These are phyloP conservation scores for Agrocybe pediades DNA, from an alignment of 768 basidiomycete genomes.

Conservation along the genomic window DNA sequence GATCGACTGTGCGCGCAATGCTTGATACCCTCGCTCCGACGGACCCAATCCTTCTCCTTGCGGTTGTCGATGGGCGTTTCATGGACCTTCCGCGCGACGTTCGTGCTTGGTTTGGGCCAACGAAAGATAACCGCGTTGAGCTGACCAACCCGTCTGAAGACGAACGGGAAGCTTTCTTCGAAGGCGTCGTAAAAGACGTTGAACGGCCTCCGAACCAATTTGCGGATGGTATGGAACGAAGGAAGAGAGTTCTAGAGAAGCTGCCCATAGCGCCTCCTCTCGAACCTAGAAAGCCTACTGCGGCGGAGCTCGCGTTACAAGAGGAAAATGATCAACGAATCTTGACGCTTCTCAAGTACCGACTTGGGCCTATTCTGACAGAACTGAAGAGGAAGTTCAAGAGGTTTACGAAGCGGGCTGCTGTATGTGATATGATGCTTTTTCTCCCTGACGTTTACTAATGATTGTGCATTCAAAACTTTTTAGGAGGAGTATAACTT, in stretches of 20 bases:
- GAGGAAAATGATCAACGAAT: conserved; percentile 79
- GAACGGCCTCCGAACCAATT: conserved; percentile 82
- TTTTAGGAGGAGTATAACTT: conserved; percentile 76
- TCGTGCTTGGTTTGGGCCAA: conserved; percentile 86
- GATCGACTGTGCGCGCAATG: conserved; percentile 86
- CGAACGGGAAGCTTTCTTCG: conserved; percentile 78
- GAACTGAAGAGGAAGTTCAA: conserved; percentile 94
- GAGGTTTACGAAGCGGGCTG: conserved; percentile 80
- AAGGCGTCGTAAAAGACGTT: conserved; percentile 67
- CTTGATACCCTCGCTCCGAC: conserved; percentile 89
- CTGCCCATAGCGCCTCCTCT: conserved; percentile 89
- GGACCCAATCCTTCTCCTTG: conserved; percentile 92
- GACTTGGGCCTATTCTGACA: conserved; percentile 86
- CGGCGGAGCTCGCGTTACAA: conserved; percentile 80
- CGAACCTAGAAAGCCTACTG: conserved; percentile 80
- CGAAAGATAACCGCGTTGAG: conserved; percentile 72
- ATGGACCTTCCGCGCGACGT: conserved; percentile 78
- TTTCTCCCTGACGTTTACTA: not conserved
- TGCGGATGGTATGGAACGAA: conserved; percentile 84
- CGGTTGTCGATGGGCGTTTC: conserved; percentile 81
- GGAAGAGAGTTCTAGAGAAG: conserved; percentile 81
- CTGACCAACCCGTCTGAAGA: conserved; percentile 51
- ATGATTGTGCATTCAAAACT: conserved; percentile 14
- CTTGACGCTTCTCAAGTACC: conserved; percentile 81
- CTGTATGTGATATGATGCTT: conserved; percentile 47